Evolutionary conservation across 768 basidiomycete genomes (phyloP), one percentile per base, ranked within the genome.

Genomic region (Leccinum uliginosum): DNA sequence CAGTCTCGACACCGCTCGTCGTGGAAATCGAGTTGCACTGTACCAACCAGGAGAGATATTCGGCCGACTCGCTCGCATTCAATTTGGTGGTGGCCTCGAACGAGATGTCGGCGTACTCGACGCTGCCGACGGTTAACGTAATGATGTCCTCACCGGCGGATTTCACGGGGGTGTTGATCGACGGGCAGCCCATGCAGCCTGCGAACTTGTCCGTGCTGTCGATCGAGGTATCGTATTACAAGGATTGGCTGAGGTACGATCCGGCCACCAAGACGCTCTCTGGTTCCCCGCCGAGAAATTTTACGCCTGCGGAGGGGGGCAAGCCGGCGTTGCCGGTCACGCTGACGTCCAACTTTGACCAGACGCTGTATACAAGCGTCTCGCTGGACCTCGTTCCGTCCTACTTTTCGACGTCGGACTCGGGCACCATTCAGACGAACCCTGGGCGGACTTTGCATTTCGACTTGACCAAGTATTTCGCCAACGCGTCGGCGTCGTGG

Each of bases 21-120:
- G 68, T 87, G 56, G 66, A 80, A 9, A 73, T 95, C 26, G 71
- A 75, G 29, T 72, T 97, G 23, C 78, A 82, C 63, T 91, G 81
- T 5, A 86, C 89, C 46, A 91, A 93, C 62, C 77, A 82, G 59
- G 77, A 80, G 62, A 91, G 91, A 6, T 92, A 86, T 64, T 82
- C 82, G 11, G 85, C 87, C 38, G 73, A 74, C 9, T 72, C 70
- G 17, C 70, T 86, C 24, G 74, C 78, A 10, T 93, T 96, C 68
- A 76, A 80, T 64, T 63, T 95, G 30, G 77, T 86, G 50, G 73
- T 93, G 32, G 83, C 89, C 3, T 68, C 75, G 19, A 85, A 92
- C 66, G 87, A 93, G 55, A 73, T 95, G 55, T 83, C 83, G 46
- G 62, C 75, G 7, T 67, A 71, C 11, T 50, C 67, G 12, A 67